These are phyloP conservation scores for Dissophora globulifera DNA, from an alignment of 192 early-diverging fungal genomes.

Conservation along the genomic window DNA sequence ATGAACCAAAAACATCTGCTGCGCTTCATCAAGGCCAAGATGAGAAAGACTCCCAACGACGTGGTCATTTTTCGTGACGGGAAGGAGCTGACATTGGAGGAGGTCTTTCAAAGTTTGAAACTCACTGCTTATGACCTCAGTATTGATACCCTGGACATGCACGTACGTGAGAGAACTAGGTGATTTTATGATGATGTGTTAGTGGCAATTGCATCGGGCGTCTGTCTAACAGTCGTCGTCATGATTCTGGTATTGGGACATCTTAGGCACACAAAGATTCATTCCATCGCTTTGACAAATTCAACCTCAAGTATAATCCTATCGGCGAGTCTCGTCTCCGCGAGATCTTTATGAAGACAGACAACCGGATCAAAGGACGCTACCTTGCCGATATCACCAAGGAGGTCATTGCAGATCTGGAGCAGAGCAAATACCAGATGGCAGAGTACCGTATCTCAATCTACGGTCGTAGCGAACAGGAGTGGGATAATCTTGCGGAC, in stretches of 20 bases:
- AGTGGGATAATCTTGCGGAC: constrained; percentile 95
- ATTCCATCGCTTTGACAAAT: constrained; percentile 97
- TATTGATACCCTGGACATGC: constrained; percentile 97
- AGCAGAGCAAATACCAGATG: constrained; percentile 95
- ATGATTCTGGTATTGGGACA: background rate
- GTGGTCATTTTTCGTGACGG: constrained; percentile 88
- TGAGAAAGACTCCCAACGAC: constrained; percentile 80
- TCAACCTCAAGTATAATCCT: constrained; percentile 97
- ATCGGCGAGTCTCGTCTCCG: constrained; percentile 93
- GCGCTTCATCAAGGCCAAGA: constrained; percentile 94
- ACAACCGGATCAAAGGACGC: constrained; percentile 87
- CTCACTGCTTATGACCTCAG: constrained; percentile 93
- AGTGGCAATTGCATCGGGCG: no score
- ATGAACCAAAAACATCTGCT: constrained; percentile 98
- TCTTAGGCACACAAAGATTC: constrained; percentile 88
- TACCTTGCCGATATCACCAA: constrained; percentile 95
- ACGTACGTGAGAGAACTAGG: constrained; percentile 57
- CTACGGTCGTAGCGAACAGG: constrained; percentile 83
- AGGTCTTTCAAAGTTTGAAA: constrained; percentile 92
- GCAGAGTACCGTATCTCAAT: constrained; percentile 95
- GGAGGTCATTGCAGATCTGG: constrained; percentile 89
- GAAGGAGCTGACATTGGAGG: constrained; percentile 77
- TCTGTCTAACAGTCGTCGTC: background rate
- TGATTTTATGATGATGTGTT: no score
- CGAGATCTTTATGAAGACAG: constrained; percentile 96